Conservation (phyloP, 371 early-diverging fungal genomes). For the Mucor sp. region DNA sequence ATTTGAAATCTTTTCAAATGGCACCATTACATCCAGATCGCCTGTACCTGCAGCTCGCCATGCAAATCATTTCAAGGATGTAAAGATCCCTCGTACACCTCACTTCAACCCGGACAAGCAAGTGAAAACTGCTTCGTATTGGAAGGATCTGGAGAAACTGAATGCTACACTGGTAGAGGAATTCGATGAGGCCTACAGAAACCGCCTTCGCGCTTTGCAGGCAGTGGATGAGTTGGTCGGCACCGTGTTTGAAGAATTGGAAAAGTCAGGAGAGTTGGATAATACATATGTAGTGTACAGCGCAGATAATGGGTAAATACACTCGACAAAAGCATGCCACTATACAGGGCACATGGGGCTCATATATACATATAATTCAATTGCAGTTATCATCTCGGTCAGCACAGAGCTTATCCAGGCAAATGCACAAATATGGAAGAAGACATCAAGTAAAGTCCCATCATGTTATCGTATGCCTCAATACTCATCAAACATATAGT, state of each 20-base stretch:
- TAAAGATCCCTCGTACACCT: conserved; percentile 60
- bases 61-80: conserved; percentile 52
- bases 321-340: not conserved
- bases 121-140: conserved; percentile 58
- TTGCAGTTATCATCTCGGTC: conserved; percentile 61
- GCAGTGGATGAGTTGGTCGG: conserved; percentile 70
- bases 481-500: conserved; percentile 13
- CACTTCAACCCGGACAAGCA: conserved; percentile 61
- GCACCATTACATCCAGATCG: conserved; percentile 32
- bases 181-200: conserved; percentile 58
- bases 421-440: conserved; percentile 64
- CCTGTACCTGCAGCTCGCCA: conserved; percentile 58
- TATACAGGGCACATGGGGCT: not conserved
- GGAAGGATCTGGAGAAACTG: conserved; percentile 48
- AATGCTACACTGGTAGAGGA: conserved; percentile 38
- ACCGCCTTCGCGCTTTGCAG: conserved; percentile 63
- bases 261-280: conserved; percentile 56
- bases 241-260: conserved; percentile 52
- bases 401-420: conserved; percentile 63
- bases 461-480: not conserved
- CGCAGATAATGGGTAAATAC: conserved; percentile 60
- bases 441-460: conserved; percentile 51
- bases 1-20: conserved; percentile 25
- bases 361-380: not conserved
- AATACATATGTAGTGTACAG: conserved; percentile 70